phyloP scores from a whole-genome alignment of 176 grass and related monocot species.

The Otatea glauca region DNA sequence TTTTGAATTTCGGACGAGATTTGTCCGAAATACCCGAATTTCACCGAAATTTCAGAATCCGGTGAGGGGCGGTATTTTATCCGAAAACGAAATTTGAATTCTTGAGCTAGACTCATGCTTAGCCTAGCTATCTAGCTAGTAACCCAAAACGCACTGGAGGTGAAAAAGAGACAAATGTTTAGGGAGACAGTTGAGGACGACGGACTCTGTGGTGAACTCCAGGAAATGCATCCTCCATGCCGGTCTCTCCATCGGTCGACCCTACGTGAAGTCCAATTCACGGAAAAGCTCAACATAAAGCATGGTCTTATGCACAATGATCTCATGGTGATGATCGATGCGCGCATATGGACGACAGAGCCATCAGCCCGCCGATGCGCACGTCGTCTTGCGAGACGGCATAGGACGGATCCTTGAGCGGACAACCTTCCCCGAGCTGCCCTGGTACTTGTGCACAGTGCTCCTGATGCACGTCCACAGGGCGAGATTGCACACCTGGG shows the following conservation, averaged over 20 bases:
- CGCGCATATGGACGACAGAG: background rate
- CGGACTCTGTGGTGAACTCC: background rate
- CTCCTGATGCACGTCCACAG: background rate
- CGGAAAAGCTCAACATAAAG: background rate
- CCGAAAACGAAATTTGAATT: no score
- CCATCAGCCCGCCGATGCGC: no score
- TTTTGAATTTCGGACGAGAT: no score
- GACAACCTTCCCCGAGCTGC: background rate
- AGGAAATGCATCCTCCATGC: background rate
- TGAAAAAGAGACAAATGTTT: background rate
- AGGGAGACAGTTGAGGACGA: conserved; percentile 9
- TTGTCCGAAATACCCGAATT: no score
- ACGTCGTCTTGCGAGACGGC: background rate
- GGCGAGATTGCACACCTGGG: background rate
- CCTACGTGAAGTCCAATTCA: conserved; percentile 20
- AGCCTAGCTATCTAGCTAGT: background rate
- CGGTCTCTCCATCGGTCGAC: background rate
- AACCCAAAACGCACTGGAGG: background rate
- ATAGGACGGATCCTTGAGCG: background rate
- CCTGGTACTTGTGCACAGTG: background rate
- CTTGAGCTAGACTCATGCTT: no score
- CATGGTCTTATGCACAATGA: background rate
- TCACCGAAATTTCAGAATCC: no score
- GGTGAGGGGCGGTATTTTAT: no score
- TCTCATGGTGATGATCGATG: background rate